Percentiles rank a stretch among this genome's conserved stretches.
Evolutionary conservation across 2,329 filamentous ascomycete genomes (phyloP).

Genomic region (Hawksworthiomyces lignivorus): DNA sequence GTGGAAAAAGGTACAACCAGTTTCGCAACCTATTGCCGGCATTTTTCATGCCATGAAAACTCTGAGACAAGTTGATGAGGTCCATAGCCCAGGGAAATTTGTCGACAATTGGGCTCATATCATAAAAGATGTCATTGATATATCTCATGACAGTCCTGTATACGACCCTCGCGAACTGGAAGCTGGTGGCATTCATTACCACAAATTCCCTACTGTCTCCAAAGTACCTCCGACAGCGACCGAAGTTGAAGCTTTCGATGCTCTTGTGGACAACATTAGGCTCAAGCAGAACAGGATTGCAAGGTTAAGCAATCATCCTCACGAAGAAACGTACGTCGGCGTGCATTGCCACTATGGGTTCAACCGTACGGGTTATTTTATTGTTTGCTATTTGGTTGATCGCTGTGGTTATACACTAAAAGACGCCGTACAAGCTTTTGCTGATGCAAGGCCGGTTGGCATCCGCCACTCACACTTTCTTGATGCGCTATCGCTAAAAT

Average conservation of each 20-base stretch:
- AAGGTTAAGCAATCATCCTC: conserved; percentile 27
- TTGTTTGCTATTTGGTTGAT: conserved; percentile 87
- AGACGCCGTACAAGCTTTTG: conserved; percentile 74
- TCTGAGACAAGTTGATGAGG: conserved; percentile 76
- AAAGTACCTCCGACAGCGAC: conserved; percentile 68
- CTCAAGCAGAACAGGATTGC: conserved; percentile 38
- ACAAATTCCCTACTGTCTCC: conserved; percentile 86
- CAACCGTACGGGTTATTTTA: conserved; percentile 87
- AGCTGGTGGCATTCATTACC: conserved; percentile 58
- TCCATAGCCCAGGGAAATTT: conserved; percentile 70
- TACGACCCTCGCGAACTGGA: conserved; percentile 72
- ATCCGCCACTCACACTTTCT: conserved; percentile 88
- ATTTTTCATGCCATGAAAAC: conserved; percentile 91
- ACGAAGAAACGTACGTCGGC: conserved; percentile 44
- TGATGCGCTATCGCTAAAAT: conserved; percentile 74
- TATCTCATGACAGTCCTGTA: conserved; percentile 82
- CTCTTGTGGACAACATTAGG: conserved; percentile 52
- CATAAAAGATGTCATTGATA: conserved; percentile 77
- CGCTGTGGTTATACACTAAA: conserved; percentile 62
- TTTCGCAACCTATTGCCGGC: conserved; percentile 69
- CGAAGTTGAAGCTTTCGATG: conserved; percentile 48
- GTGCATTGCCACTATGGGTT: conserved; percentile 97
- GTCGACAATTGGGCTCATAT: conserved; percentile 56
- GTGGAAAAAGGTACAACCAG: conserved; percentile 73
- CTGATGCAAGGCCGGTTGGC: conserved; percentile 63